Base-by-base conservation (phyloP, 1,139 yeast genomes). In the Blastobotrys serpentis region DNA sequence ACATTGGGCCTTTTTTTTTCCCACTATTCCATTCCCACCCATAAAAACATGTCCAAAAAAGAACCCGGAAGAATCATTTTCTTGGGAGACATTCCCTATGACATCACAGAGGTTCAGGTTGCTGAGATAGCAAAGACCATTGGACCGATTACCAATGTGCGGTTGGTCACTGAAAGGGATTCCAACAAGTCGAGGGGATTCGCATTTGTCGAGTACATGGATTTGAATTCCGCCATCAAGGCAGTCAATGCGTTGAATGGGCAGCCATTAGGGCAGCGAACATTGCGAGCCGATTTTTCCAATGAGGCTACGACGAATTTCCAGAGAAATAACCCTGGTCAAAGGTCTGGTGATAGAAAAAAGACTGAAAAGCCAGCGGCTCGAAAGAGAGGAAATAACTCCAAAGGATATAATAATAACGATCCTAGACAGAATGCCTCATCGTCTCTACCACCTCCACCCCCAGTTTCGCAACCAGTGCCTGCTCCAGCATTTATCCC, bases 181-280 rank as follows among this genome's bases (percentile, higher is more conserved):
- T 86, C 95, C 0, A 96, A 96, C 2, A 83, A 84, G 61, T 86
- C 95, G 16, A 86, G 84, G 64, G 98, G 98, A 1, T 87, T 81
- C 65, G 97, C 96, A 2, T 86, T 85, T 57, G 82, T 90, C 16
- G 90, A 85, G 56, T 90, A 85, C 64, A 76, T 75, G 42, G 87
- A 63, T 41, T 52, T 62, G 1, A 95, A 86, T 56, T 84, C 96
- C 0, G 96, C 97, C 1, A 81, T 85, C 2, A 81, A 89, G 13
- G 98, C 98, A 0, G 95, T 89, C 19, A 73, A 96, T 53, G 88
- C 89, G 65, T 72, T 90, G 56, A 86, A 86, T 65, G 85, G 86
- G 55, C 81, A 83, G 68, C 75, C 79, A 16, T 76, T 89, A 39
- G 94, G 95, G 1, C 79, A 80, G 51, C 70, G 95, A 52, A 73